Conservation (phyloP, 805 yeast species). For the Ogataea populi-albae region DNA sequence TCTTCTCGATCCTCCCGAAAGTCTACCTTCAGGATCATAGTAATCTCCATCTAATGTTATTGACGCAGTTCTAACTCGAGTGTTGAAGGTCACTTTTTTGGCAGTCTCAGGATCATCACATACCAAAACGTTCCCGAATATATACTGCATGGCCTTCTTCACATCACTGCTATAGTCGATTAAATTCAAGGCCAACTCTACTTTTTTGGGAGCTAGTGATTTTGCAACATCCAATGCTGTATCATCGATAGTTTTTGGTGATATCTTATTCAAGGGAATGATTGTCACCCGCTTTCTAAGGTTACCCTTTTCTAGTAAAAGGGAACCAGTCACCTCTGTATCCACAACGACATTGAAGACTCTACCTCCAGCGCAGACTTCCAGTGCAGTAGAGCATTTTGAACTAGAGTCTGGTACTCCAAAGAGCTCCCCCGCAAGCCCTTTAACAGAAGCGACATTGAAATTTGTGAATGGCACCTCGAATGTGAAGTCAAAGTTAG, state of each 20-base stretch:
- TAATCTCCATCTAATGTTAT: constrained; percentile 92
- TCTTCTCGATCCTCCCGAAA: constrained; percentile 90
- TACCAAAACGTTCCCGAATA: constrained; percentile 86
- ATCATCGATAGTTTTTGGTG: constrained; percentile 53
- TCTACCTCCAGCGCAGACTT: constrained; percentile 91
- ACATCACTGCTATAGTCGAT: constrained; percentile 73
- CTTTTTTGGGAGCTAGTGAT: constrained; percentile 74
- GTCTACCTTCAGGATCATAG: constrained; percentile 93
- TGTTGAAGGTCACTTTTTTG: constrained; percentile 82
- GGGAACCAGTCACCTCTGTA: constrained; percentile 79
- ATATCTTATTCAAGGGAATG: constrained; percentile 85
- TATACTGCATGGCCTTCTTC: constrained; percentile 79
- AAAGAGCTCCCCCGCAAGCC: constrained; percentile 87
- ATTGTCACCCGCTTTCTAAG: constrained; percentile 82
- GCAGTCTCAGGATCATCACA: constrained; percentile 90
- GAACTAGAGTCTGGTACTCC: constrained; percentile 52
- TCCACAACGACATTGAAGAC: constrained; percentile 90
- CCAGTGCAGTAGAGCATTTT: constrained; percentile 76
- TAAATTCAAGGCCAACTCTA: constrained; percentile 83
- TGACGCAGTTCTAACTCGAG: constrained; percentile 71
- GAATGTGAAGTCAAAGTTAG: constrained; percentile 75
- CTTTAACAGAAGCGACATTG: constrained; percentile 64
- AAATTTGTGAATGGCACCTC: constrained; percentile 62
- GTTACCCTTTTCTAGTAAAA: constrained; percentile 72
- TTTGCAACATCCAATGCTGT: constrained; percentile 64